Base-by-base conservation (phyloP, 1,139 yeast species). In the Nakaseomyces sp. region DNA sequence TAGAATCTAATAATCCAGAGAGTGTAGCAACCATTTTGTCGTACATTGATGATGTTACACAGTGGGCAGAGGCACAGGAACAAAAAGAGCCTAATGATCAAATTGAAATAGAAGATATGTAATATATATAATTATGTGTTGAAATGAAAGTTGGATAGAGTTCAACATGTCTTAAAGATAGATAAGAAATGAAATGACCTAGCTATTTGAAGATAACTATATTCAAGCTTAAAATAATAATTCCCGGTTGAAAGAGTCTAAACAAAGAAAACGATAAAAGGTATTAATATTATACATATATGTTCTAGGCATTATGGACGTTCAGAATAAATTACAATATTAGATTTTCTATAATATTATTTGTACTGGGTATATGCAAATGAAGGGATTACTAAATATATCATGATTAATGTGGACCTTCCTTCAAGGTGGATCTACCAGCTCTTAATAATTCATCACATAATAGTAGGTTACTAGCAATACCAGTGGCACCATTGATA, bases 371-470 rank as follows among this genome's bases (percentile, higher is more conserved):
- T 32, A 32, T 32, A 32, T 32, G 36, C 36, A 32, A 32, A 30
- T 6, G 12, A 30, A 30, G 33, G 7, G 19, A 15, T 6, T 30
- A 16, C 19, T 7, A 30, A 16, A n/a, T 13, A 32, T n/a, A 12
- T 32, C 10, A 17, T 15, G 18, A 30, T 47, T 47, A 56, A 41
- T 56, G 58, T 37, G 55, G 64, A 40, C 63, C 68, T 56, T 79
- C 82, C 65, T 88, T 88, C 68, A 89, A 73, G 19, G 95, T 82
- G 13, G 95, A 84, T 58, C 94, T 79, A 43, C 98, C 98, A 5
- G 98, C 98, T 70, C 91, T 88, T 62, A 93, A 74, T 55, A 93
- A 74, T 68, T 93, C 98, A 67, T 93, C 99, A 69, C 98, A 91
- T 51, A 91, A 73, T 54, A 93, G 73, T 57, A 93, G 71, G 64